Evolutionary conservation across 495 filamentous ascomycete species (phyloP), one percentile per base, ranked within the genome.

Genomic region (Xylaria sp.): DNA sequence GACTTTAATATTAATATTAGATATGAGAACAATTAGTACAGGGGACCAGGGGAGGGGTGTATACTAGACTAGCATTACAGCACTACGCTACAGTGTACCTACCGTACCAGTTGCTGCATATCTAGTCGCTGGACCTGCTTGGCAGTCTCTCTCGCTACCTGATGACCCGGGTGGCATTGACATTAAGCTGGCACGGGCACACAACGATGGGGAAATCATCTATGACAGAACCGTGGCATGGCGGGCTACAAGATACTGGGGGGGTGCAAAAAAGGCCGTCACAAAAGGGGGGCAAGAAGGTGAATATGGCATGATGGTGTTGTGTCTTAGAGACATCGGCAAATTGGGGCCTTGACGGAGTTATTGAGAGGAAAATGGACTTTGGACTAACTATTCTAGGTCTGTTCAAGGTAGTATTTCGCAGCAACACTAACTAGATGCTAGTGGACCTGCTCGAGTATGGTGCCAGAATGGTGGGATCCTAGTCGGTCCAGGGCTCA

Each of bases 1-100:
- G 80, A 85, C 83, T 85, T 82, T 79, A 81, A 80, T 77, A 78
- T 75, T 77, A 71, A 71, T 71, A 71, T 71, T 71, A 66, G 71
- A 78, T 76, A 75, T 76, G 73, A 73, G 76, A 72, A 75, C 73
- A 75, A 74, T 74, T 76, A 59, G 57, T 58, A 62, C 62, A 62
- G 55, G 69, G 76, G 73, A 74, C 74, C 77, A 76, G 76, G 76
- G 74, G 75, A 74, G 72, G 77, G 75, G 73, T 73, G 78, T 63
- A 44, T 63, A 61, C 44, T 59, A 69, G 44, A 44, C 68, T 63
- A 70, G 68, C 52, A 57, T 57, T 55, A 43, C 68, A 55, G 68
- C 58, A 70, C 44, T 71, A 65, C 48, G 52, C 69, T 71, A 71
- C 69, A 71, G 61, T 70, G 61, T 70, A 63, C 52, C 40, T 79